These are phyloP conservation scores for Asclepias syriaca DNA, from an alignment of 257 asterid species.

Conservation along the genomic window DNA sequence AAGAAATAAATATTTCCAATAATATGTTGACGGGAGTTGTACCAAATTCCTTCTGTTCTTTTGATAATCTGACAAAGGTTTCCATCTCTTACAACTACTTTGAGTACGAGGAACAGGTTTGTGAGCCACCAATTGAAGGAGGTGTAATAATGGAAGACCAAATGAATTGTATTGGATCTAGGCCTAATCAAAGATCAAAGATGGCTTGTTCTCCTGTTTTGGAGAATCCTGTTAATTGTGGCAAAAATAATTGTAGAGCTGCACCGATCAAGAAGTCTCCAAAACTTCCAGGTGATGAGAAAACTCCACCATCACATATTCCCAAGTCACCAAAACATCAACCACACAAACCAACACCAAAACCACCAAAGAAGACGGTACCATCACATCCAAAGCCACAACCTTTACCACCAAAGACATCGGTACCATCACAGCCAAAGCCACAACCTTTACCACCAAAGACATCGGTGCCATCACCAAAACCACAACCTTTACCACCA, in stretches of 20 bases:
- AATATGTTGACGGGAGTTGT: conserved; percentile 52
- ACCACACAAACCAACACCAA: conserved; percentile 1
- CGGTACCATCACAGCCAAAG: conserved; percentile 5
- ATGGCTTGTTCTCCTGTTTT: conserved; percentile 30
- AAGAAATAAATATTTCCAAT: conserved; percentile 31
- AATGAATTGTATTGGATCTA: conserved; percentile 41
- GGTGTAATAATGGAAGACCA: conserved; percentile 27
- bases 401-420: conserved; percentile 4
- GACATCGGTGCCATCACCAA: neutral
- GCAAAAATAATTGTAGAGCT: conserved; percentile 34
- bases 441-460: neutral
- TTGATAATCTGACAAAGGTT: conserved; percentile 45
- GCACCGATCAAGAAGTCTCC: conserved; percentile 20
- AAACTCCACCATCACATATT: neutral
- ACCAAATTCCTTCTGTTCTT: conserved; percentile 45
- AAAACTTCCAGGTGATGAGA: conserved; percentile 17
- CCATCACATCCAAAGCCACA: neutral
- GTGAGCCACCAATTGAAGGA: conserved; percentile 24
- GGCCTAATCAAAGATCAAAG: conserved; percentile 36
- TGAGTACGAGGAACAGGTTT: conserved; percentile 37
- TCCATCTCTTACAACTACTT: conserved; percentile 48
- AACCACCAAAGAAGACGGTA: neutral
- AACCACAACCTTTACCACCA: conserved; percentile 2
- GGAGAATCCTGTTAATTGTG: conserved; percentile 48
- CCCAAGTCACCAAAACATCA: conserved; percentile 5